phyloP scores from a whole-genome alignment of 1,284 basidiomycete species.

The Ceratobasidium sp. region DNA sequence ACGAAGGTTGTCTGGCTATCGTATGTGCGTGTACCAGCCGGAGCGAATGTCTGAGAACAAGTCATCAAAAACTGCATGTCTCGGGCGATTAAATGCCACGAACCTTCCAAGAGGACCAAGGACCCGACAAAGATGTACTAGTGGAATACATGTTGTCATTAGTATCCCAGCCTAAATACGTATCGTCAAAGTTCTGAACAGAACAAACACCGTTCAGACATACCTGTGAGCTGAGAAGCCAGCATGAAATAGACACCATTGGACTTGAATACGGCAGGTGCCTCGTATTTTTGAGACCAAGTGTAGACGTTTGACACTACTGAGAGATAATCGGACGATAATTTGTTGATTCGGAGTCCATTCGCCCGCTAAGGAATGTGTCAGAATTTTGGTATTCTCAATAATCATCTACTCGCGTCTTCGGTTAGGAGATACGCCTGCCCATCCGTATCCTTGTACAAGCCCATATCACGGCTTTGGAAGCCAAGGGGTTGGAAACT shows the following conservation, averaged over 20 bases:
- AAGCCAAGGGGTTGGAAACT: constrained; percentile 41
- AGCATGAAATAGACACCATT: constrained; percentile 42
- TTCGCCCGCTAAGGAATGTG: constrained; percentile 35
- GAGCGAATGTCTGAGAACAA: constrained; percentile 39
- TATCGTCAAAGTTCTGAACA: not conserved
- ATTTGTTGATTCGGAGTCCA: constrained; percentile 41
- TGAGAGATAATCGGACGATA: constrained; percentile 39
- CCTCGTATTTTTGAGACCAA: constrained; percentile 40
- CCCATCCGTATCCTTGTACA: constrained; percentile 42
- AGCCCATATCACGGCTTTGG: constrained; percentile 42
- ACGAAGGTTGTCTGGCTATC: constrained; percentile 42
- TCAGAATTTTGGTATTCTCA: not conserved
- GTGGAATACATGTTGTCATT: constrained; percentile 43
- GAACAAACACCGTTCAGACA: not conserved
- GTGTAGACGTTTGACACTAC: constrained; percentile 39
- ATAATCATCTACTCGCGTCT: constrained; percentile 33
- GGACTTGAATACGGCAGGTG: constrained; percentile 42
- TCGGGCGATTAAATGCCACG: not conserved
- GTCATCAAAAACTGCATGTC: not conserved
- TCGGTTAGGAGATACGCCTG: constrained; percentile 42
- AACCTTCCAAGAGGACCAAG: constrained; percentile 42
- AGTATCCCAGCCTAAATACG: constrained; percentile 37
- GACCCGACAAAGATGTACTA: constrained; percentile 39
- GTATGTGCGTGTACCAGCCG: constrained; percentile 40
- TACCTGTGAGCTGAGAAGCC: constrained; percentile 41